Conservation (phyloP, 2,329 filamentous ascomycete species). For the Grosmannia penicillata region DNA sequence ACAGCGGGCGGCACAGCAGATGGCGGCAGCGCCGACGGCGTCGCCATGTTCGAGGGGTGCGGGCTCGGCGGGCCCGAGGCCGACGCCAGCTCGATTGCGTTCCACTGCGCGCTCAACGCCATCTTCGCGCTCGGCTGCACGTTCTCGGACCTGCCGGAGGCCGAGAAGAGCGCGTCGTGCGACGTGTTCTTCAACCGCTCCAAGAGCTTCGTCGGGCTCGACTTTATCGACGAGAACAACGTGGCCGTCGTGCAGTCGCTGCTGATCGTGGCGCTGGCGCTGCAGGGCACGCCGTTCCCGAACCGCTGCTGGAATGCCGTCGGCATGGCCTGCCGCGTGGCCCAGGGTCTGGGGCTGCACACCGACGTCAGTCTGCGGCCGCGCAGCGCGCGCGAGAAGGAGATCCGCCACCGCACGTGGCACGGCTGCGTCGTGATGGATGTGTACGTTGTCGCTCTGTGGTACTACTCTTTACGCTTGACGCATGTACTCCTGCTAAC, state of each 20-base stretch:
- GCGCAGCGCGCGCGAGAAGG: neutral
- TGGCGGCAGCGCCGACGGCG: neutral
- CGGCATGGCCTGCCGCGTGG: slow-evolving; percentile 25
- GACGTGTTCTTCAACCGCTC: slow-evolving; percentile 20
- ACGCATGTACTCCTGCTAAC: neutral
- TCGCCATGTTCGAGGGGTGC: slow-evolving; percentile 1
- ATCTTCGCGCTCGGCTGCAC: slow-evolving; percentile 24
- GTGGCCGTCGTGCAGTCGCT: slow-evolving; percentile 13
- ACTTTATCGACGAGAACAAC: slow-evolving; percentile 24
- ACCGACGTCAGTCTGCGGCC: slow-evolving; percentile 10
- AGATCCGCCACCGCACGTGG: slow-evolving; percentile 6
- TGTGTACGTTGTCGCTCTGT: neutral
- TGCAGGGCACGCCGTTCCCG: slow-evolving; percentile 25
- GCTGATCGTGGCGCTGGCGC: slow-evolving; percentile 21
- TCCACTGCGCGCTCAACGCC: slow-evolving; percentile 25
- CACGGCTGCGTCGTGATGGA: slow-evolving; percentile 6
- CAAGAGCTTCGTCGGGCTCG: slow-evolving; percentile 21
- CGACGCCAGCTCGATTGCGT: slow-evolving; percentile 20
- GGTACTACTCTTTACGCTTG: neutral
- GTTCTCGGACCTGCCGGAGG: slow-evolving; percentile 4
- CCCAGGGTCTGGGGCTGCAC: slow-evolving; percentile 26
- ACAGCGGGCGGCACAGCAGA: too few relatives aligned
- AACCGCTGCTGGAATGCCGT: slow-evolving; percentile 26
- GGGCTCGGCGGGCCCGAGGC: slow-evolving; percentile 4
- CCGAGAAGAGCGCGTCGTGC: slow-evolving; percentile 14